A percentile compares a stretch with the other conserved stretches of the same genome.
These are phyloP conservation scores for Colletotrichum filicis DNA, from an alignment of 2,329 filamentous ascomycete species.

Conservation along the genomic window DNA sequence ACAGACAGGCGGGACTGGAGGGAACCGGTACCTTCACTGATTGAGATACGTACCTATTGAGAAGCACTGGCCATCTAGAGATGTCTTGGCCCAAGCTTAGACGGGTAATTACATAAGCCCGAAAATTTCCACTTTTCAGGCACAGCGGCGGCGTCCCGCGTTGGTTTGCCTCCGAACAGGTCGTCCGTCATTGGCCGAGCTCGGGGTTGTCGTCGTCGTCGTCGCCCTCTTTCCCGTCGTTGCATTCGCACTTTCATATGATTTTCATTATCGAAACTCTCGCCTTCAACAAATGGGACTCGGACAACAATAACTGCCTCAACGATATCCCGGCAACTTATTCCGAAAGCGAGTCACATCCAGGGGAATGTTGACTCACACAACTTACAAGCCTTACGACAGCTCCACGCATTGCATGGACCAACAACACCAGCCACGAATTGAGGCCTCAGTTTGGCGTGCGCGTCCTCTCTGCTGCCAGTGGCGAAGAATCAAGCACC, in stretches of 20 bases:
- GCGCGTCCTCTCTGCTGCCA: conserved; percentile 14
- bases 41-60: too few species aligned
- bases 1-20: background rate
- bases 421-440: background rate
- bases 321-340: conserved; percentile 1
- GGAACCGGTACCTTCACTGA: background rate
- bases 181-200: background rate
- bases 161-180: background rate
- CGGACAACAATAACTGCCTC: background rate
- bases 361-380: conserved; percentile 23
- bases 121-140: background rate
- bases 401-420: conserved; percentile 5
- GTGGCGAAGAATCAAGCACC: conserved; percentile 22
- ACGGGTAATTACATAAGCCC: background rate
- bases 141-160: background rate
- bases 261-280: background rate
- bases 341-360: conserved; percentile 12
- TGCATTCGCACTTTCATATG: background rate
- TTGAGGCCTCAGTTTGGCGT: conserved; percentile 24
- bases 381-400: conserved; percentile 15
- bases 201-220: background rate
- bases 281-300: background rate
- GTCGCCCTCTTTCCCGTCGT: background rate
- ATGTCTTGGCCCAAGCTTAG: background rate
- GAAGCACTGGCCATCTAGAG: background rate